Base-by-base conservation (phyloP, 2,329 filamentous ascomycete species). In the Neofusicoccum laricinum region DNA sequence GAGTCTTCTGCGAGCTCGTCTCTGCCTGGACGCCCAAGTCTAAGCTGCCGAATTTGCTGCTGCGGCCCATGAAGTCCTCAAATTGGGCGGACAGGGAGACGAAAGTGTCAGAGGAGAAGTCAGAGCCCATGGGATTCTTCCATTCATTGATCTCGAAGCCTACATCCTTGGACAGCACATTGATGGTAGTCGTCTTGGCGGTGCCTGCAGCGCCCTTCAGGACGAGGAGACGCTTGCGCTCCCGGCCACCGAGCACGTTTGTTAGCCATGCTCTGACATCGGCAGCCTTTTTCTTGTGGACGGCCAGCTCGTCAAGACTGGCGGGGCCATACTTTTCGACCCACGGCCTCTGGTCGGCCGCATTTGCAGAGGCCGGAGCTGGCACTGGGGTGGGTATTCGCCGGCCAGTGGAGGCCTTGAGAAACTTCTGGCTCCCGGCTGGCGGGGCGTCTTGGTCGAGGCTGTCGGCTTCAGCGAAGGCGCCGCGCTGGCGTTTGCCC, bases 201-300 rank as follows among this genome's bases (percentile, higher is more conserved):
- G 91, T 91, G 19, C 95, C 95, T 46, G 95, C 93, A 38, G 93
- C 88, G 11, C 95, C 95, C 76, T 96, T 97, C 48, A 99, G 81
- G 32, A 99, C 83, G 64, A 97, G 84, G 64, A 97, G 74, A 66
- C 90, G 86, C 80, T 96, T 88, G 62, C 75, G 77, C 63, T 76
- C 75, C 50, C 73, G 78, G 48, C 91, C 90, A 30, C 78, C 76
- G 67, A 92, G 85, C 17, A 92, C 91, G 72, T 89, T 86, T 48
- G 90, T 86, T 38, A 99, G 80, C 93, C 95, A 98, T 65, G 80
- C 83, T 65, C 88, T 86, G 50, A 98, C 93, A 77, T 98, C 93
- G 2, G 86, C 79, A 5, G 98, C 91, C 76, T 99, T 99, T 71
- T 87, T 95, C 80, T 96, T 97, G 76, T 99, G 93, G 17, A 99